Conservation (phyloP, 148 eudicot genomes). For the Chenopodium quinoa region DNA sequence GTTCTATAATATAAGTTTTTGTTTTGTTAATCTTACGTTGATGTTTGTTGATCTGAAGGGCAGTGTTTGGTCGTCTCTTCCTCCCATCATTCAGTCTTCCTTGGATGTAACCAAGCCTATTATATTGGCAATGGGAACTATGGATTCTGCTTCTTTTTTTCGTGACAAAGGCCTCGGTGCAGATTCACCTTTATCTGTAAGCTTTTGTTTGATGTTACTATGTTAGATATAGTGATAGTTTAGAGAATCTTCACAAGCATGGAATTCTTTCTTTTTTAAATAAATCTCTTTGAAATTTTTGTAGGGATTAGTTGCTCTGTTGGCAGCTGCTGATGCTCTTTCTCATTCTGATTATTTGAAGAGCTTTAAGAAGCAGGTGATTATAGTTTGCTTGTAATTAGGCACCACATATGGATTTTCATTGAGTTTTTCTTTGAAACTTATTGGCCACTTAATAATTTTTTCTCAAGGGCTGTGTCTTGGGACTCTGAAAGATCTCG, state of each 20-base stretch:
- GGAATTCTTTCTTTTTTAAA: slow-evolving; percentile 18
- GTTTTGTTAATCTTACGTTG: slow-evolving; percentile 8
- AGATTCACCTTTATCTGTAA: slow-evolving; percentile 88
- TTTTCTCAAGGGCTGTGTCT: too few relatives aligned
- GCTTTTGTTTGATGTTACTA: slow-evolving; percentile 22
- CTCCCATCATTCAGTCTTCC: slow-evolving; percentile 54
- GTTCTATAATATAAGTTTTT: not conserved
- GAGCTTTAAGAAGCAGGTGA: slow-evolving; percentile 74
- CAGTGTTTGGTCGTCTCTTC: slow-evolving; percentile 99
- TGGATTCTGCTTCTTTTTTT: slow-evolving; percentile 95
- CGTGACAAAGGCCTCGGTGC: slow-evolving; percentile 98
- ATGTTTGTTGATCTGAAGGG: slow-evolving; percentile 52
- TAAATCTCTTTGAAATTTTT: slow-evolving; percentile 24
- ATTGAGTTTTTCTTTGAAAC: not conserved
- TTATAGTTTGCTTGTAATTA: slow-evolving; percentile 2
- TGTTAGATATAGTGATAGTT: not conserved
- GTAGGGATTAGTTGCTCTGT: slow-evolving; percentile 81
- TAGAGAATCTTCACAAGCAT: not conserved
- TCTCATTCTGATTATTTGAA: slow-evolving; percentile 52
- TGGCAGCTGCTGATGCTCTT: slow-evolving; percentile 93
- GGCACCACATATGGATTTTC: not conserved
- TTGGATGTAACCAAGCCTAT: slow-evolving; percentile 52
- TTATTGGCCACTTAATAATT: not conserved
- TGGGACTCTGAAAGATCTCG: too few relatives aligned
- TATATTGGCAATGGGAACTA: slow-evolving; percentile 67